A percentile compares a stretch with the other conserved stretches of the same genome.
phyloP scores from a whole-genome alignment of 306 rosid genomes.

The Vigna angularis region DNA sequence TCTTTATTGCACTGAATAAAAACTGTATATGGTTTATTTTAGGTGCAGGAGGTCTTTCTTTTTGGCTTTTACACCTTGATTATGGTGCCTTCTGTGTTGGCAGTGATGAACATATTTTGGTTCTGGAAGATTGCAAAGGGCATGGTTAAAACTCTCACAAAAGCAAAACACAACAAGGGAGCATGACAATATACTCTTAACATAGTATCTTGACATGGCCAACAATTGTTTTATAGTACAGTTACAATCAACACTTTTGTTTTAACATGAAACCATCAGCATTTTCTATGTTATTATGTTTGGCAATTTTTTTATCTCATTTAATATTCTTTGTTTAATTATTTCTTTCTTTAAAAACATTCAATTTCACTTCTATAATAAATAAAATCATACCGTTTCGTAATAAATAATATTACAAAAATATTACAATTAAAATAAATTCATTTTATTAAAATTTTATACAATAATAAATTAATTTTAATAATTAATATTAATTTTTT shows the following conservation, averaged over 20 bases:
- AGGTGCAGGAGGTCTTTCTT: slow-evolving; percentile 64
- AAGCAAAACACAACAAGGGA: slow-evolving; percentile 60
- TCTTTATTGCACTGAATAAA: background rate
- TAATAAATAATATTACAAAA: too few species aligned
- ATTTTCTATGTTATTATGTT: too few species aligned
- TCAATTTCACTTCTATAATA: too few species aligned
- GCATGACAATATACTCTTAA: background rate
- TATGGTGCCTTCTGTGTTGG: slow-evolving; percentile 59
- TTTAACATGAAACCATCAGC: slow-evolving; percentile 17
- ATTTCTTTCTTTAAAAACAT: too few species aligned
- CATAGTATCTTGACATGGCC: slow-evolving; percentile 21
- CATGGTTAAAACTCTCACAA: slow-evolving; percentile 62
- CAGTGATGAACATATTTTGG: slow-evolving; percentile 72
- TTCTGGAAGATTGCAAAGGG: slow-evolving; percentile 86
- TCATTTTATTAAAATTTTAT: too few species aligned
- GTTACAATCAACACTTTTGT: background rate
- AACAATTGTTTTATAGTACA: background rate
- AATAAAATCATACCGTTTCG: too few species aligned
- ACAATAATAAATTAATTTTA: too few species aligned
- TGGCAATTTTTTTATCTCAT: too few species aligned
- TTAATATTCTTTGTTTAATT: too few species aligned
- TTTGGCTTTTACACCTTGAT: slow-evolving; percentile 63
- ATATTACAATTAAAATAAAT: too few species aligned
- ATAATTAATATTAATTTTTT: too few species aligned
- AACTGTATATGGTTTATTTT: slow-evolving; percentile 35